Percentiles rank a stretch among this genome's conserved stretches.
phyloP scores from a whole-genome alignment of 2,329 filamentous ascomycete genomes.

The Alternaria burnsii region DNA sequence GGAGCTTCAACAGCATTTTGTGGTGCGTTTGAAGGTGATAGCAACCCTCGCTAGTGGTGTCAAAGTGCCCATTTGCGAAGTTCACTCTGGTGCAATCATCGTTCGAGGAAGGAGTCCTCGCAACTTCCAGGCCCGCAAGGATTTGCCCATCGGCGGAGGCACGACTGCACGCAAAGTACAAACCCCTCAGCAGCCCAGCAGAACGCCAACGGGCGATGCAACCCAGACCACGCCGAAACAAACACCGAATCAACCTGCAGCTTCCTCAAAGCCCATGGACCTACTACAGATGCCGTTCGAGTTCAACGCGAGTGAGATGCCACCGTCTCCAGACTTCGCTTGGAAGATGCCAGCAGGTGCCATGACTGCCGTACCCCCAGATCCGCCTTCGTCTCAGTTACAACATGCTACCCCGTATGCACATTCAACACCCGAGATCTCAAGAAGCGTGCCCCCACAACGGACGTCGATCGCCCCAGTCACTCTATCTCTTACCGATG shows the following conservation, averaged over 20 bases:
- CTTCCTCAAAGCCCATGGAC: conserved; percentile 45
- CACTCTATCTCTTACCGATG: conserved; percentile 64
- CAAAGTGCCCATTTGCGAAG: conserved; percentile 82
- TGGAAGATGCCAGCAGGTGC: conserved; percentile 56
- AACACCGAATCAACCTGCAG: conserved; percentile 31
- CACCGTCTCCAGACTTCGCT: conserved; percentile 54
- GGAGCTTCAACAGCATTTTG: conserved; percentile 95
- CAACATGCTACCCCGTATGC: conserved; percentile 54
- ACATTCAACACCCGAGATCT: conserved; percentile 63
- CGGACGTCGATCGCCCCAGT: conserved; percentile 59
- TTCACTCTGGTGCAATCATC: conserved; percentile 88
- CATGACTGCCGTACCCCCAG: conserved; percentile 55
- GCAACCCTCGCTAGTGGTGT: conserved; percentile 84
- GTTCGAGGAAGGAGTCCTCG: conserved; percentile 91
- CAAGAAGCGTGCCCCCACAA: conserved; percentile 50
- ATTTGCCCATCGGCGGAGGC: conserved; percentile 84
- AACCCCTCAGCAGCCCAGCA: conserved; percentile 45
- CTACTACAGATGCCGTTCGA: conserved; percentile 53
- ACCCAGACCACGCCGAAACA: conserved; percentile 41
- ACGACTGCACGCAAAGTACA: conserved; percentile 75
- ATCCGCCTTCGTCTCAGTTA: conserved; percentile 47
- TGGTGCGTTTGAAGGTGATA: conserved; percentile 84
- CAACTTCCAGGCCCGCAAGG: conserved; percentile 94
- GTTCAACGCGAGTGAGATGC: conserved; percentile 53
- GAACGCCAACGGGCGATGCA: conserved; percentile 50